phyloP scores from a whole-genome alignment of 305 asterid species.

The Plantago rigida region DNA sequence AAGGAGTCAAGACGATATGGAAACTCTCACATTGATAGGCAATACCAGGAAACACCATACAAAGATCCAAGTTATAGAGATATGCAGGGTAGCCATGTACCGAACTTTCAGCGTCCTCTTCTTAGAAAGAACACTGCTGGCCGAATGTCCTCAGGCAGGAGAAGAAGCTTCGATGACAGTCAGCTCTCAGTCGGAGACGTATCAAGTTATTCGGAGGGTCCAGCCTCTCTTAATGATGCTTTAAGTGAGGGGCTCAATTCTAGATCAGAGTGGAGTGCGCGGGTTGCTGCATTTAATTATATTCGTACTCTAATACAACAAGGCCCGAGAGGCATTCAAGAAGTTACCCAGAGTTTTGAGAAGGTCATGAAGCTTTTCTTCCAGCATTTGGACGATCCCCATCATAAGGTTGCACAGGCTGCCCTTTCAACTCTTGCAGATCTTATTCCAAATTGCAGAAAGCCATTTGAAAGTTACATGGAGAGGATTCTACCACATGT shows the following conservation, averaged over 20 bases:
- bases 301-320: slow-evolving; percentile 70
- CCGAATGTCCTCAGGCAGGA: slow-evolving; percentile 76
- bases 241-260: slow-evolving; percentile 83
- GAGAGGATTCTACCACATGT: slow-evolving; percentile 98
- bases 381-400: slow-evolving; percentile 99
- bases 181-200: slow-evolving; percentile 70
- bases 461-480: slow-evolving; percentile 93
- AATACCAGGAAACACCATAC: slow-evolving; percentile 51
- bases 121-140: slow-evolving; percentile 72
- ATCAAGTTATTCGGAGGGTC: slow-evolving; percentile 72
- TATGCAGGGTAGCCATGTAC: slow-evolving; percentile 52
- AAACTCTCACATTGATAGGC: slow-evolving; percentile 61
- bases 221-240: slow-evolving; percentile 83
- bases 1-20: slow-evolving; percentile 62
- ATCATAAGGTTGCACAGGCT: slow-evolving; percentile 98
- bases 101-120: slow-evolving; percentile 94
- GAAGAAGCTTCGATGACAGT: slow-evolving; percentile 93
- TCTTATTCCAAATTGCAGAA: slow-evolving; percentile 89
- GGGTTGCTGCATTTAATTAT: slow-evolving; percentile 88
- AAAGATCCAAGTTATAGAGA: slow-evolving; percentile 67
- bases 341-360: slow-evolving; percentile 86
- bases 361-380: slow-evolving; percentile 95
- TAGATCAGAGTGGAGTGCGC: slow-evolving; percentile 93
- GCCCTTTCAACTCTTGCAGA: slow-evolving; percentile 95
- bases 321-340: slow-evolving; percentile 92